Percentiles rank a stretch among this genome's conserved stretches.
These are phyloP conservation scores for Thermomyces lanuginosus DNA, from an alignment of 2,329 filamentous ascomycete species.

Conservation along the genomic window DNA sequence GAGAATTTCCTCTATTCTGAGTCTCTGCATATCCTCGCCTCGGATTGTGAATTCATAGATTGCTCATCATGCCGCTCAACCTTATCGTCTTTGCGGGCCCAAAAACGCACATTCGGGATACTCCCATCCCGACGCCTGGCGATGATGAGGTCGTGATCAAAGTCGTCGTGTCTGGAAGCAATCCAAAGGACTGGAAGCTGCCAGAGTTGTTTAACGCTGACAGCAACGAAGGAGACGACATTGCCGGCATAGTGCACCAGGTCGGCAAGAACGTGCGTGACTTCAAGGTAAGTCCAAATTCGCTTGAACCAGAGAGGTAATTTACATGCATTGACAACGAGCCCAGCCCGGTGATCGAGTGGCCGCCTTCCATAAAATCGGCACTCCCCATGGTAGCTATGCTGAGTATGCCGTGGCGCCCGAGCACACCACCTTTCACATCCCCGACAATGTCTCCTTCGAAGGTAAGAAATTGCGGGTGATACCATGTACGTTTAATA, in stretches of 20 bases:
- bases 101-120: slow-evolving; percentile 19
- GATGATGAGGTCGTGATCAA: slow-evolving; percentile 3
- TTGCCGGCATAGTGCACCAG: slow-evolving; percentile 34
- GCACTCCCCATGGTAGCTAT: slow-evolving; percentile 34
- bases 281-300: slow-evolving; percentile 25
- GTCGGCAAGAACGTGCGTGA: slow-evolving; percentile 37
- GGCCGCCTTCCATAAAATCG: slow-evolving; percentile 34
- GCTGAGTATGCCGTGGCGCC: slow-evolving; percentile 41
- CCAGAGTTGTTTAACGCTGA: slow-evolving; percentile 6
- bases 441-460: slow-evolving; percentile 35
- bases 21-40: too few relatives aligned
- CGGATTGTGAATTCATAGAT: too few relatives aligned
- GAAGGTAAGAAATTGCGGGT: slow-evolving; percentile 32
- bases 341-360: slow-evolving; percentile 41
- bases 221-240: slow-evolving; percentile 35
- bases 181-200: slow-evolving; percentile 10
- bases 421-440: slow-evolving; percentile 38
- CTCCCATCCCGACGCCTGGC: slow-evolving; percentile 8
- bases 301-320: neutral
- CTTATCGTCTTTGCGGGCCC: slow-evolving; percentile 3
- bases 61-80: too few relatives aligned
- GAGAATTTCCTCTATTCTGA: too few relatives aligned
- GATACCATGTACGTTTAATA: neutral
- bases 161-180: slow-evolving; percentile 5
- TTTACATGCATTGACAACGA: slow-evolving; percentile 19